Conservation (phyloP, 2,329 filamentous ascomycete genomes). For the Didymella exigua region DNA sequence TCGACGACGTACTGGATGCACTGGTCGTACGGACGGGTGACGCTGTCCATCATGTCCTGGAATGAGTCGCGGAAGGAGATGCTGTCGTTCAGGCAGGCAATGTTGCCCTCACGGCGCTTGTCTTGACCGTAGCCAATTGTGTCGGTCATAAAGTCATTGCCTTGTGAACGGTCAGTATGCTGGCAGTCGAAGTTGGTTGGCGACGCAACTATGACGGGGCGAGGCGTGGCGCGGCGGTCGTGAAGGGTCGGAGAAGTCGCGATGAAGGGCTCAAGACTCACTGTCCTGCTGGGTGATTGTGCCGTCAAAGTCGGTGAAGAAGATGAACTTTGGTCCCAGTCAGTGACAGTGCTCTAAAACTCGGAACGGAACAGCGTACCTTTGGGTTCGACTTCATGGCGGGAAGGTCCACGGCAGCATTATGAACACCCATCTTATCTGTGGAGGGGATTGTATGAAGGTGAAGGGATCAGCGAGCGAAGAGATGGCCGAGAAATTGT, state of each 20-base stretch:
- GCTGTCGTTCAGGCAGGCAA: slow-evolving; percentile 73
- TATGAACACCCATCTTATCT: slow-evolving; percentile 42
- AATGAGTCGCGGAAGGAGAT: slow-evolving; percentile 83
- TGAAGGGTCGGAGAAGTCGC: slow-evolving; percentile 1
- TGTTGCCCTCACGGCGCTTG: slow-evolving; percentile 74
- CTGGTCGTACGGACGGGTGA: slow-evolving; percentile 78
- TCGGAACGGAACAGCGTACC: slow-evolving; percentile 19
- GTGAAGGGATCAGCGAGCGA: slow-evolving; percentile 2
- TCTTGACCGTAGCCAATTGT: slow-evolving; percentile 82
- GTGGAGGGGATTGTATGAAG: background rate
- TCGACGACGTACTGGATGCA: slow-evolving; percentile 79
- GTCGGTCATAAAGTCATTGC: slow-evolving; percentile 79
- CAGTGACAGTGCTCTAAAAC: slow-evolving; percentile 16
- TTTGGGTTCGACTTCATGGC: slow-evolving; percentile 66
- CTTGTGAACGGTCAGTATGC: slow-evolving; percentile 42
- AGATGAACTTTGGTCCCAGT: slow-evolving; percentile 70
- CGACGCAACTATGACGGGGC: slow-evolving; percentile 16
- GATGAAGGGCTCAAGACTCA: slow-evolving; percentile 44
- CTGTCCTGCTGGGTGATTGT: slow-evolving; percentile 82
- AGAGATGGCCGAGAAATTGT: slow-evolving; percentile 8
- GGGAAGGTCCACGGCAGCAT: slow-evolving; percentile 47
- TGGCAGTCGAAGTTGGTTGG: background rate
- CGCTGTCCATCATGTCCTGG: slow-evolving; percentile 87
- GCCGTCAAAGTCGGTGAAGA: slow-evolving; percentile 99
- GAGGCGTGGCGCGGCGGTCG: background rate